phyloP scores from a whole-genome alignment of 169 alveolate genomes.

The Cryptosporidium parvum region DNA sequence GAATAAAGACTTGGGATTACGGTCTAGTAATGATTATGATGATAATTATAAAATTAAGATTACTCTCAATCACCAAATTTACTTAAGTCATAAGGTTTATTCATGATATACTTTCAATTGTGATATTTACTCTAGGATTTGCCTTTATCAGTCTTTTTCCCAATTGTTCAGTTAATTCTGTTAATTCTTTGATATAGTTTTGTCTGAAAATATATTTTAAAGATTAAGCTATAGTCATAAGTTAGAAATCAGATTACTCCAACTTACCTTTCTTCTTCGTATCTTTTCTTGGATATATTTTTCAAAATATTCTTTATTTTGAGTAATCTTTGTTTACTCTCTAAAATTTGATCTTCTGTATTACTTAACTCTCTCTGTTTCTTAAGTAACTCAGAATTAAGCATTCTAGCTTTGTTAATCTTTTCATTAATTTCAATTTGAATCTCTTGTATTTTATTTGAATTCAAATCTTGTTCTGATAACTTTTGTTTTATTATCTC shows the following conservation, averaged over 20 bases:
- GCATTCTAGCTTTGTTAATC: constrained; percentile 7
- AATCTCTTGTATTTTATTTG: not conserved
- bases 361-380: constrained; percentile 58
- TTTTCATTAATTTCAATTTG: constrained; percentile 14
- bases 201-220: not conserved
- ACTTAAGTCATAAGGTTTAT: not conserved
- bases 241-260: not conserved
- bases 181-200: constrained; percentile 9
- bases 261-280: constrained; percentile 8
- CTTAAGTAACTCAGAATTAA: constrained; percentile 30
- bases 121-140: constrained; percentile 32
- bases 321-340: constrained; percentile 6
- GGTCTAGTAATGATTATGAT: too few species aligned
- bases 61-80: too few species aligned
- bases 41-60: too few species aligned
- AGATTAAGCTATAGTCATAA: not conserved
- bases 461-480: constrained; percentile 16
- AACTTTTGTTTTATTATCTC: constrained; percentile 33
- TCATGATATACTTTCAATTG: not conserved
- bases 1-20: too few species aligned
- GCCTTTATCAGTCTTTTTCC: constrained; percentile 48
- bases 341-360: constrained; percentile 3
- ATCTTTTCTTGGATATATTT: not conserved
- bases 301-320: not conserved
- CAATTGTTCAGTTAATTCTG: constrained; percentile 44